A percentile compares a stretch with the other conserved stretches of the same genome.
Evolutionary conservation across 306 rosid species (phyloP).

Genomic region (Prunus persica): DNA sequence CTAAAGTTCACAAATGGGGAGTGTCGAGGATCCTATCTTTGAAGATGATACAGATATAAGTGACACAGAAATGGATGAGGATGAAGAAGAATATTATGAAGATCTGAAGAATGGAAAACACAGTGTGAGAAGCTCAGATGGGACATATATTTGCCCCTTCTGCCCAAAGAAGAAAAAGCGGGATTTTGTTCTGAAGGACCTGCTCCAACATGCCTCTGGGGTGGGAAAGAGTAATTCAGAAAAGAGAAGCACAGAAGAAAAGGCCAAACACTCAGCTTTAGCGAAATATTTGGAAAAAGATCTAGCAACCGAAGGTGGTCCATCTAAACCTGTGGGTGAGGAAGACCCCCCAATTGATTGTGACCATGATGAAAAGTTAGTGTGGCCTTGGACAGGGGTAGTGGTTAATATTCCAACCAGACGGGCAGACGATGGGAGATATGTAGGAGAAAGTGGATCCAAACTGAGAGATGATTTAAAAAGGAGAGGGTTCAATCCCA

Average conservation of each 20-base stretch:
- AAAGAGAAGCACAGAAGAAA: constrained; percentile 67
- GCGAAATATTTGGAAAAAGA: constrained; percentile 61
- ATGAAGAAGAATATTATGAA: constrained; percentile 51
- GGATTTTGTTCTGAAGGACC: constrained; percentile 51
- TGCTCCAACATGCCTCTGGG: constrained; percentile 87
- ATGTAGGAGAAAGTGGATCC: constrained; percentile 82
- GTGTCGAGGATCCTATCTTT: constrained; percentile 37
- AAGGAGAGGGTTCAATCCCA: constrained; percentile 71
- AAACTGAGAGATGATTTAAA: constrained; percentile 79
- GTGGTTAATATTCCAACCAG: constrained; percentile 79
- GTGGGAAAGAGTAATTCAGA: constrained; percentile 81
- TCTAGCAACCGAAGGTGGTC: constrained; percentile 40
- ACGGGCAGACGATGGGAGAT: constrained; percentile 58
- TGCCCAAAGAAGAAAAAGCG: constrained; percentile 63
- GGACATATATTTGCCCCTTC: constrained; percentile 69
- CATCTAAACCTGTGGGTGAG: constrained; percentile 41
- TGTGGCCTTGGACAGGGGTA: constrained; percentile 94
- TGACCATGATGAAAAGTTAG: constrained; percentile 61
- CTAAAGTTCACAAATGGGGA: constrained; percentile 34
- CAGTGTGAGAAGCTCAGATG: constrained; percentile 50
- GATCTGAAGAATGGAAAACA: constrained; percentile 61
- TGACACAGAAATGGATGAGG: constrained; percentile 57
- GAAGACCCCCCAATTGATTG: constrained; percentile 42
- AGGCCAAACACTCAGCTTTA: constrained; percentile 83
- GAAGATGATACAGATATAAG: constrained; percentile 50